Conservation (phyloP, 228 moss, liverwort and hornwort genomes). For the Sphagnum magellanicum region DNA sequence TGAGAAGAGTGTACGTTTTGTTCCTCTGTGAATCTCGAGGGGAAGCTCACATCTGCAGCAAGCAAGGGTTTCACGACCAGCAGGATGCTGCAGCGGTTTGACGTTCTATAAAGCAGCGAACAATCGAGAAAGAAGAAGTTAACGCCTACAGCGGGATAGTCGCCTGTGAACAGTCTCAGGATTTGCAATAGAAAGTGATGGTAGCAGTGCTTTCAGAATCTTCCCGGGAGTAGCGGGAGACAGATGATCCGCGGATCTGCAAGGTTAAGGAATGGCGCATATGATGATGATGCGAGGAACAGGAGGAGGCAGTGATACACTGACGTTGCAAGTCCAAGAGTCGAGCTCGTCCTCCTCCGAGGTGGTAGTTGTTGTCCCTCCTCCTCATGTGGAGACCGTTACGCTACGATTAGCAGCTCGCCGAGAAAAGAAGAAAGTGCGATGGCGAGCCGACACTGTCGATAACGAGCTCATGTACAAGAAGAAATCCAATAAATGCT, state of each 20-base stretch:
- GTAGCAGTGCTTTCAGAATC: too few relatives aligned
- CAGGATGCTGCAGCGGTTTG: slow-evolving; percentile 82
- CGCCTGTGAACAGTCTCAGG: slow-evolving; percentile 45
- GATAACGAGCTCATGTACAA: slow-evolving; percentile 92
- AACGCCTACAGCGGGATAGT: slow-evolving; percentile 59
- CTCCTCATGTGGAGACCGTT: slow-evolving; percentile 41
- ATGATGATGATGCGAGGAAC: background rate
- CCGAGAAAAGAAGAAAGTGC: slow-evolving; percentile 58
- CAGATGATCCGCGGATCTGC: too few relatives aligned
- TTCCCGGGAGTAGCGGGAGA: too few relatives aligned
- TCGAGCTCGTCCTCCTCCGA: slow-evolving; percentile 9
- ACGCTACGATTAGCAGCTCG: slow-evolving; percentile 68
- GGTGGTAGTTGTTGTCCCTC: background rate
- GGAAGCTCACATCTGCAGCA: slow-evolving; percentile 25
- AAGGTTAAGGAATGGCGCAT: slow-evolving; percentile 26
- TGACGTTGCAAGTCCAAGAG: slow-evolving; percentile 55
- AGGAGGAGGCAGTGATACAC: slow-evolving; percentile 19
- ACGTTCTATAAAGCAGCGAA: slow-evolving; percentile 52
- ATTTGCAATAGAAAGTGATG: slow-evolving; percentile 9
- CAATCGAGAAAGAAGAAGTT: slow-evolving; percentile 22
- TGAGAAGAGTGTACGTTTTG: slow-evolving; percentile 63
- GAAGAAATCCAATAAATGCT: slow-evolving; percentile 93
- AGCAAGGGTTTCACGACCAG: slow-evolving; percentile 74
- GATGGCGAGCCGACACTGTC: slow-evolving; percentile 77
- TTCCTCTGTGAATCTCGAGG: slow-evolving; percentile 65